phyloP scores from a whole-genome alignment of 106 monocot species.

The Apostasia shenzhenica region DNA sequence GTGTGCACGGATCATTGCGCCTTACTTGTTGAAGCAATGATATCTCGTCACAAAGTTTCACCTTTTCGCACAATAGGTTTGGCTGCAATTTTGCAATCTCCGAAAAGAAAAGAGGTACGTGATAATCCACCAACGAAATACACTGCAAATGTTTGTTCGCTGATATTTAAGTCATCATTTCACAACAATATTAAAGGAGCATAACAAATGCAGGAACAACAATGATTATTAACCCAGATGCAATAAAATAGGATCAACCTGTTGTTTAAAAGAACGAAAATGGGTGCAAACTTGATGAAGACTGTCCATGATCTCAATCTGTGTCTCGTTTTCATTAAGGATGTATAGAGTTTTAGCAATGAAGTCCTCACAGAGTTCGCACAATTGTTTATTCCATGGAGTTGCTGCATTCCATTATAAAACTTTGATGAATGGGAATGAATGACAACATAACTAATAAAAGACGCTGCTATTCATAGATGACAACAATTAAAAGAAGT shows the following conservation, averaged over 20 bases:
- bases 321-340: conserved; percentile 44
- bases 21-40: conserved; percentile 3
- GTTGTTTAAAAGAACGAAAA: conserved; percentile 26
- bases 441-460: neutral
- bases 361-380: conserved; percentile 53
- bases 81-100: conserved; percentile 34
- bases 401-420: neutral
- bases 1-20: conserved; percentile 22
- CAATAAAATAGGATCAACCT: conserved; percentile 29
- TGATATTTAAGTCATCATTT: neutral
- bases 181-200: neutral
- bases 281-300: conserved; percentile 49
- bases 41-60: conserved; percentile 38
- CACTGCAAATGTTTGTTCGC: conserved; percentile 22
- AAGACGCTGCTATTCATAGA: neutral
- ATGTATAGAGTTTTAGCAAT: conserved; percentile 32
- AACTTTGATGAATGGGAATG: neutral
- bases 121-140: conserved; percentile 39
- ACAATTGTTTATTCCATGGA: conserved; percentile 24
- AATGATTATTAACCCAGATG: neutral
- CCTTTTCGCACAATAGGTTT: conserved; percentile 41
- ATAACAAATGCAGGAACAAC: neutral
- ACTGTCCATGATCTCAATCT: conserved; percentile 30
- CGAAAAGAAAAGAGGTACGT: conserved; percentile 42
- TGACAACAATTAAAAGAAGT: too few species aligned